Percentiles rank a stretch among this genome's conserved stretches.
Conservation (phyloP, 768 basidiomycete species). For the Leccinum obscurum region DNA sequence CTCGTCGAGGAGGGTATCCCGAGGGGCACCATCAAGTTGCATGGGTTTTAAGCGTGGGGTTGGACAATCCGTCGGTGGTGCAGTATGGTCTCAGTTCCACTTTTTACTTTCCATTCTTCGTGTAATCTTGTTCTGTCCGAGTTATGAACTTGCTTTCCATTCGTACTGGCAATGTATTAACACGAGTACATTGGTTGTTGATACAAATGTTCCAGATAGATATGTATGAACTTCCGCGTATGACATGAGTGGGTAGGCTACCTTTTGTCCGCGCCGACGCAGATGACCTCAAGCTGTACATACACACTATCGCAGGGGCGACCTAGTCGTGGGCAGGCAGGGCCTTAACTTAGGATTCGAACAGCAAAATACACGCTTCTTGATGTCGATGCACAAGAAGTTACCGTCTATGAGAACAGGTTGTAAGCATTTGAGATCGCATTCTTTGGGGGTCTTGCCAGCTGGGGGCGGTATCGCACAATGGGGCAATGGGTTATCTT, state of each 20-base stretch:
- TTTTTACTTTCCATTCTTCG: constrained; percentile 11
- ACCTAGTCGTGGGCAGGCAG: too few relatives aligned
- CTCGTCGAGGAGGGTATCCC: constrained; percentile 81
- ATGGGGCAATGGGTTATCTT: too few relatives aligned
- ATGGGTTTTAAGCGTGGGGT: constrained; percentile 67
- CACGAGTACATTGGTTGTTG: constrained; percentile 22
- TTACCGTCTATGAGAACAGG: too few relatives aligned
- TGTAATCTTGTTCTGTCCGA: constrained; percentile 25
- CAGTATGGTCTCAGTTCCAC: constrained; percentile 2
- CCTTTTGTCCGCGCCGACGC: not conserved
- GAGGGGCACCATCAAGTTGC: constrained; percentile 78
- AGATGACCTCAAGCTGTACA: not conserved
- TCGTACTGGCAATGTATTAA: constrained; percentile 29
- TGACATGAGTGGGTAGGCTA: not conserved
- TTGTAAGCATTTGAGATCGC: too few relatives aligned
- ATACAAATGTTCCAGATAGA: constrained; percentile 29
- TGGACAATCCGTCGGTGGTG: constrained; percentile 1
- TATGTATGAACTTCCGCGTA: constrained; percentile 5
- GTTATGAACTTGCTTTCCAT: constrained; percentile 17
- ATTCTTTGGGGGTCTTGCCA: too few relatives aligned
- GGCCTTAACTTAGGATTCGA: too few relatives aligned
- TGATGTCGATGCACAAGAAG: too few relatives aligned
- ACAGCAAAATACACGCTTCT: too few relatives aligned
- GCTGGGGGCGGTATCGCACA: too few relatives aligned
- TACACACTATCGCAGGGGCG: too few relatives aligned